These are phyloP conservation scores for Gossypium trilobum DNA, from an alignment of 441 rosid species.

Conservation along the genomic window DNA sequence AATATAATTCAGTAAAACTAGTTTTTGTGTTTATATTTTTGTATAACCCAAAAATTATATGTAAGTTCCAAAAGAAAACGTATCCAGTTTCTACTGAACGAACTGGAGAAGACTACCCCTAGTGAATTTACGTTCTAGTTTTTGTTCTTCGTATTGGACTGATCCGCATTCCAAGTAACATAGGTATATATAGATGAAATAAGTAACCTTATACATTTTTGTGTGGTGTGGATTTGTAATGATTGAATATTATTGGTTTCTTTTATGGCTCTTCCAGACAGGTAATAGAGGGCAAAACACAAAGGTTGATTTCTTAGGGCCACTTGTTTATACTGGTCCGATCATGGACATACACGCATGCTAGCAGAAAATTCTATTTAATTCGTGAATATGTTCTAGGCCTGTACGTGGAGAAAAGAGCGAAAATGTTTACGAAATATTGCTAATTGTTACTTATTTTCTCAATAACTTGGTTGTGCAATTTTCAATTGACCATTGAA, in stretches of 20 bases:
- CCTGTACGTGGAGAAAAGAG: background rate
- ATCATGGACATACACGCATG: background rate
- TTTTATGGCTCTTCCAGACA: background rate
- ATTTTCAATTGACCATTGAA: background rate
- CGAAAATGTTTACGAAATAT: background rate
- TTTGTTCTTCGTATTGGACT: too few species aligned
- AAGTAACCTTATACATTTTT: background rate
- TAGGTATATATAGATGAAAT: background rate
- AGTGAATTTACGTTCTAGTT: too few species aligned
- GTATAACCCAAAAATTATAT: too few species aligned
- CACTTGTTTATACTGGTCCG: background rate
- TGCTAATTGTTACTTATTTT: background rate
- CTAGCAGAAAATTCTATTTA: background rate
- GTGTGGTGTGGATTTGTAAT: background rate
- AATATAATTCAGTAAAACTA: too few species aligned
- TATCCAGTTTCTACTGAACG: too few species aligned
- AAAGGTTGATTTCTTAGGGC: too few species aligned
- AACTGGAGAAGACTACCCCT: too few species aligned
- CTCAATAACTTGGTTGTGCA: background rate
- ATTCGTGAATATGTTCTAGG: background rate
- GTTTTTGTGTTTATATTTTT: too few species aligned
- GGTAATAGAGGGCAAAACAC: background rate
- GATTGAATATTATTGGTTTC: background rate
- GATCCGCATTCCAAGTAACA: too few species aligned
- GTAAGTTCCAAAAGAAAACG: too few species aligned